Evolutionary conservation across 1,284 basidiomycete species (phyloP).

Genomic region (Ceratobasidium sp.): DNA sequence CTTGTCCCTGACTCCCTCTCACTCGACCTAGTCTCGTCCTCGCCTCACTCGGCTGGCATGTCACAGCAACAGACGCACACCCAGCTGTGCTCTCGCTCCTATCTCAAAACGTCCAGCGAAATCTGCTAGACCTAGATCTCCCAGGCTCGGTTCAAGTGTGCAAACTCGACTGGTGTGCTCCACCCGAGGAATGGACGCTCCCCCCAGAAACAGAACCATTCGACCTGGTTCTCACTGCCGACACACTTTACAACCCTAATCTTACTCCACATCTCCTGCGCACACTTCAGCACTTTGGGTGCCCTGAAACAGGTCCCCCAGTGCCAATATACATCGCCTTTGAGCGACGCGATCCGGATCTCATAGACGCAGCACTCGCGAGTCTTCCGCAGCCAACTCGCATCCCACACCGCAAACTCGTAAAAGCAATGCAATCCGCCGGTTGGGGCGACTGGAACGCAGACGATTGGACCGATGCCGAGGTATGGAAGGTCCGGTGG

Average conservation of each 20-base stretch:
- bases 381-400: conserved; percentile 58
- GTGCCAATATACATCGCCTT: conserved; percentile 69
- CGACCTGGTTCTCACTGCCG: conserved; percentile 83
- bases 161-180: conserved; percentile 69
- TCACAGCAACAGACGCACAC: conserved; percentile 79
- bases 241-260: conserved; percentile 77
- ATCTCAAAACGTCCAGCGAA: conserved; percentile 65
- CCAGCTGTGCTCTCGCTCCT: conserved; percentile 75
- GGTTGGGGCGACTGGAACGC: conserved; percentile 64
- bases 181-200: conserved; percentile 65
- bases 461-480: conserved; percentile 77
- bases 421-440: conserved; percentile 65
- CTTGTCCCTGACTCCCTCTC: conserved; percentile 13
- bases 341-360: conserved; percentile 74
- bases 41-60: conserved; percentile 73
- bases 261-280: conserved; percentile 75
- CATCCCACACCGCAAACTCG: conserved; percentile 66
- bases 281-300: conserved; percentile 65
- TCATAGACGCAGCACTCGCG: conserved; percentile 67
- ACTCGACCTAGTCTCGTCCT: conserved; percentile 65
- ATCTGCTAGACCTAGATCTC: conserved; percentile 48
- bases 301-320: conserved; percentile 51
- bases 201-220: conserved; percentile 61
- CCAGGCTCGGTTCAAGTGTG: conserved; percentile 60
- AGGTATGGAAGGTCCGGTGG: conserved; percentile 65